Base-by-base conservation (phyloP, 352 stramenopile species). In the Pythium dissimile region DNA sequence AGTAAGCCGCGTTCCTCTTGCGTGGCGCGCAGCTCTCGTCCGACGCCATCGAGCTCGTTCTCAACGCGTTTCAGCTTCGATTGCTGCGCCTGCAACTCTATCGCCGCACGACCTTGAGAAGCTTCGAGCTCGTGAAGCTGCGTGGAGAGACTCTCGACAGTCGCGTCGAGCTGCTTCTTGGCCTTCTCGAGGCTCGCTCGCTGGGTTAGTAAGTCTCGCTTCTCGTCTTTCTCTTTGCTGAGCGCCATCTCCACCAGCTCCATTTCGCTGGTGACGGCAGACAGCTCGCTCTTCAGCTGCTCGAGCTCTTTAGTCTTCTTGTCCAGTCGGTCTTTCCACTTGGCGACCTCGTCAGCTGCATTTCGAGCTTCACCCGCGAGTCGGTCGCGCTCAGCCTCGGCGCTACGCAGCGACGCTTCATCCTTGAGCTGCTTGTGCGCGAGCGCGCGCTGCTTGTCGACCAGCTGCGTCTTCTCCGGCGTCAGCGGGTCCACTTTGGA, bases 231-330 rank as follows among this genome's bases (percentile, higher is more conserved):
- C 31, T 77, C 63, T 18, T 58, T 62, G 2, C 24, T 61, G 1
- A 79, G 35, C 23, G 49, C 31, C 15, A 49, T 45, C 23, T 78
- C 64, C 11, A 69, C 20, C 0, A 48, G 3, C 12, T 82, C 73
- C 28, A 72, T 68, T 16, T 83, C 75, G 12, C 67, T 52, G 64
- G 56, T 26, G 67, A 43, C 41, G 58, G 32, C 9, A 54, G 65
- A 41, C 38, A 46, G 42, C 24, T 68, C 48, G 2, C 41, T 21
- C 20, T 48, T 61, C 24, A 69, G 48, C 20, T 60, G 18, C 42
- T 83, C 67, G 3, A 37, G n/a, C 20, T 83, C 69, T 48, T 72
- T 73, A 18, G 54, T 51, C 45, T 74, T 70, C 18, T 74, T 68
- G 1, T 75, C 71, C 5, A 63, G 48, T 12, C 56, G 66, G 0